phyloP scores from a whole-genome alignment of 2,329 filamentous ascomycete species.

The Rhytidhysteron rufulum region DNA sequence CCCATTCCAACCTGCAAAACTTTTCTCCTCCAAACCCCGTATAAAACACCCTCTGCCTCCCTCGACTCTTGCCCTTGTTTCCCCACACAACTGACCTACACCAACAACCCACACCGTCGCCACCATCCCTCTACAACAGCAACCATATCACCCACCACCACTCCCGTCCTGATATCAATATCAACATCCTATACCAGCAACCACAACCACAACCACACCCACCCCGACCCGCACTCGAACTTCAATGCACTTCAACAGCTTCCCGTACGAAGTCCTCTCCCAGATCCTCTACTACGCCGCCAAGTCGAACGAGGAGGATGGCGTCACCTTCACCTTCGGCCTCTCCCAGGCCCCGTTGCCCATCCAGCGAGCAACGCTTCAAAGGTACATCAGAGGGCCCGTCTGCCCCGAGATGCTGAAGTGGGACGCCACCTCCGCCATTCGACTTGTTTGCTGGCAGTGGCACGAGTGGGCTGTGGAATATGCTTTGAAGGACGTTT shows the following conservation, averaged over 20 bases:
- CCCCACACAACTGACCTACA: not conserved
- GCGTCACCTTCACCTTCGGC: slow-evolving; percentile 51
- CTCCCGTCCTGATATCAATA: not conserved
- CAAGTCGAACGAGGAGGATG: slow-evolving; percentile 45
- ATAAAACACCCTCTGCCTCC: no score
- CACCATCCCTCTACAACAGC: not conserved
- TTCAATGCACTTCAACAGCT: slow-evolving; percentile 47
- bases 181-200: slow-evolving; percentile 9
- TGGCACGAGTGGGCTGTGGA: slow-evolving; percentile 54
- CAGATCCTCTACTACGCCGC: slow-evolving; percentile 49
- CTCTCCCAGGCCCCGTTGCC: slow-evolving; percentile 48
- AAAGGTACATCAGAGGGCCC: slow-evolving; percentile 50
- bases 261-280: slow-evolving; percentile 51
- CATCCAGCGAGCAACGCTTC: slow-evolving; percentile 41
- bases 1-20: no score
- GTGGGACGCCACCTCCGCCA: slow-evolving; percentile 48
- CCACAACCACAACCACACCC: not conserved
- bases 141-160: not conserved
- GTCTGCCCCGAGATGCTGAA: slow-evolving; percentile 48
- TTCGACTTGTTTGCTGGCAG: slow-evolving; percentile 47
- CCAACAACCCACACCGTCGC: not conserved
- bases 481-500: slow-evolving; percentile 50
- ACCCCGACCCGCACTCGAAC: slow-evolving; percentile 6
- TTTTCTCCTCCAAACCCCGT: no score
- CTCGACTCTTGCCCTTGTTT: not conserved